Conservation (phyloP, 345 rosid genomes). For the Litchi chinensis region DNA sequence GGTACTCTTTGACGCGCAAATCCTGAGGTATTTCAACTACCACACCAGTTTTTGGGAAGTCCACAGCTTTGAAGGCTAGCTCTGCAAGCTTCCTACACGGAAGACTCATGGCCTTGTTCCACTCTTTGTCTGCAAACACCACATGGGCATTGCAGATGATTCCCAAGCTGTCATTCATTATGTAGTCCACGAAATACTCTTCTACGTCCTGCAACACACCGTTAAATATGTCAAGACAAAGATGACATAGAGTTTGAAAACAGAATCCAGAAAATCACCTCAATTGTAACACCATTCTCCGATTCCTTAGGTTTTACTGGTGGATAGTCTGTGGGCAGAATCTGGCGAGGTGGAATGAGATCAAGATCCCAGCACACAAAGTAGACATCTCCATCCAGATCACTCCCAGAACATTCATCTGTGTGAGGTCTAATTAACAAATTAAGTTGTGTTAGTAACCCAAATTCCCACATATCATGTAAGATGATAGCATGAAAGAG, state of each 20-base stretch:
- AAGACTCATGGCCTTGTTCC: constrained; percentile 18
- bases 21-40: constrained; percentile 15
- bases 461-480: not conserved
- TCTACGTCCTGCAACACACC: constrained; percentile 29
- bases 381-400: constrained; percentile 35
- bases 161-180: constrained; percentile 29
- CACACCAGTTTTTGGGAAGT: constrained; percentile 39
- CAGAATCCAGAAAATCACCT: constrained; percentile 19
- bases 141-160: constrained; percentile 24
- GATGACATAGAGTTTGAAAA: not conserved
- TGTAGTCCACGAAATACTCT: constrained; percentile 27
- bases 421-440: constrained; percentile 22
- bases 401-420: constrained; percentile 34
- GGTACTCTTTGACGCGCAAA: constrained; percentile 25
- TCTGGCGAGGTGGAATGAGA: constrained; percentile 23
- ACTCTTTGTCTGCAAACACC: constrained; percentile 22
- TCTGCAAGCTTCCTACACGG: constrained; percentile 23
- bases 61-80: constrained; percentile 31
- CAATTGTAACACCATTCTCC: constrained; percentile 22
- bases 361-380: constrained; percentile 32
- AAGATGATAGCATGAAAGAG: not conserved
- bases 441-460: not conserved
- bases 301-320: not conserved
- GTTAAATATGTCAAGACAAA: not conserved
- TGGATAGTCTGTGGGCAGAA: constrained; percentile 23